These are phyloP conservation scores for Hymenoscyphus fraxineus DNA, from an alignment of 2,329 filamentous ascomycete genomes.

Conservation along the genomic window DNA sequence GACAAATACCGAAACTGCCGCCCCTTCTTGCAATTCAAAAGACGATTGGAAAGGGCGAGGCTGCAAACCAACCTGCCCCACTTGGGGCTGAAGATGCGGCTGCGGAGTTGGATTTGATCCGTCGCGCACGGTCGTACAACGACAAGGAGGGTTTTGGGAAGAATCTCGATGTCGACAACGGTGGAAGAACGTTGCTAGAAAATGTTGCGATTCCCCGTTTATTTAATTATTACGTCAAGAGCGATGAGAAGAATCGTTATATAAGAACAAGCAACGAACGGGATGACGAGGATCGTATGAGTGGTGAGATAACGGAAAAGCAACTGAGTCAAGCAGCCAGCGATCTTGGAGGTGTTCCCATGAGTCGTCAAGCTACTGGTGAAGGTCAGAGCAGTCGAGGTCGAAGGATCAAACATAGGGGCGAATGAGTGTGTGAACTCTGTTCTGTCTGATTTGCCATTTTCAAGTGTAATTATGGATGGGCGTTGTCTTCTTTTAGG, in stretches of 20 bases:
- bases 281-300: conserved; percentile 13
- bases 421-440: conserved; percentile 15
- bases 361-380: conserved; percentile 12
- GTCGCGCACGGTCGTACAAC: conserved; percentile 30
- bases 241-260: conserved; percentile 15
- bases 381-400: conserved; percentile 19
- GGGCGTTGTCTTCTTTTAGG: not conserved
- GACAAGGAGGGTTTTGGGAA: conserved; percentile 29
- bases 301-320: conserved; percentile 18
- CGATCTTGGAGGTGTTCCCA: conserved; percentile 14
- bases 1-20: conserved; percentile 33
- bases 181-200: conserved; percentile 26
- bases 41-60: conserved; percentile 25
- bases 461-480: conserved; percentile 6
- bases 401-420: conserved; percentile 30
- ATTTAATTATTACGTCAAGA: conserved; percentile 21
- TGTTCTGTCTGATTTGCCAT: not conserved
- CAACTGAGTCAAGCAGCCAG: conserved; percentile 18
- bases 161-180: conserved; percentile 33
- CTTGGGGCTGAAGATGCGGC: conserved; percentile 27
- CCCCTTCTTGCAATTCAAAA: conserved; percentile 28
- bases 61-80: conserved; percentile 21
- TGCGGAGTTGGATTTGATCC: conserved; percentile 32
- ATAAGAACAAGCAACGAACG: conserved; percentile 10
- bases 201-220: conserved; percentile 21